Base-by-base conservation (phyloP, 164 flowering plant species). In the Berberis thunbergii region DNA sequence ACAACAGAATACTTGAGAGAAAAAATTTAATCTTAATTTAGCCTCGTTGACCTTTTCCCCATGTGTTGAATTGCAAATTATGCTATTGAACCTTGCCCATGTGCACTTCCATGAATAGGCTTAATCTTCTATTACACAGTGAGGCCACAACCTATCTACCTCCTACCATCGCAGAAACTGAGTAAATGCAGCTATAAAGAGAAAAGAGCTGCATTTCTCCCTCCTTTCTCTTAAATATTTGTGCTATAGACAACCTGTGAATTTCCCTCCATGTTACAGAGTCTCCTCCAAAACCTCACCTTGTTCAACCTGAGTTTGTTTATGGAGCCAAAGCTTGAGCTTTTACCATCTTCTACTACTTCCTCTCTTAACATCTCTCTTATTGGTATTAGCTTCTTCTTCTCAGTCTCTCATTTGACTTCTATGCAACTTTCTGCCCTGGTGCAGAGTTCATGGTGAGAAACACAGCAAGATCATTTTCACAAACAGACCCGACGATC, bases 371-470 rank as follows among this genome's bases (percentile, higher is more conserved):
- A 6, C 45, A 38, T 46, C 41, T 7, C 5, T 70, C 42, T 74
- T 69, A 53, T 49, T 41, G 64, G 2, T 68, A 48, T 46, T 62
- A 59, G 56, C 68, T 10, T 40, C 77, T 60, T 40, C 70, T 69
- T 64, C 70, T 45, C 6, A 52, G 59, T 13, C 54, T 67, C 38
- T 74, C 83, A 48, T 74, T n/a, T 57, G 70, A 78, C 66, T 89
- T 87, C 75, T 87, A 86, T 56, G 81, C 67, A 59, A 59, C 66
- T 54, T 74, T 94, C 6, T 89, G 97, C 67, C 97, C 97, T 39
- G 6, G 80, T 10, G 91, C 82, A 8, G 97, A 89, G 63, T 41
- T 80, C 9, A 74, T 89, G 26, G 86, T 87, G 38, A 78, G 68
- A 67, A 78, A 80, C 72, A 70, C 89, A 3, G 87, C 87, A 52